phyloP scores from a whole-genome alignment of 2,329 filamentous ascomycete species.

The Penicillium sp. region DNA sequence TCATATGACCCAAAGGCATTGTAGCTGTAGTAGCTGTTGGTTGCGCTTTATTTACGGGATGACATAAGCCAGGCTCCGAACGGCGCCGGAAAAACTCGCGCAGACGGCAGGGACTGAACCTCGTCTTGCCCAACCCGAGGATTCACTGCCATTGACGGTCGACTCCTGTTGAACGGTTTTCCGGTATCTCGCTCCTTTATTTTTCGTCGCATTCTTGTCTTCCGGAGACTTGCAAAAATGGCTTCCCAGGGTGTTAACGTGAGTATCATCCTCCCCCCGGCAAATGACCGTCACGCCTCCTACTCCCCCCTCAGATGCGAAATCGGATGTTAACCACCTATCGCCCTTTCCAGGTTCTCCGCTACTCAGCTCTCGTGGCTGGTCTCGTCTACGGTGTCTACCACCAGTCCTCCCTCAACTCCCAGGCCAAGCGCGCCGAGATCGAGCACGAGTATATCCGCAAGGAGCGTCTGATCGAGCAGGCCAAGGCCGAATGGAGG shows the following conservation, averaged over 20 bases:
- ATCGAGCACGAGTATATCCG: constrained; percentile 83
- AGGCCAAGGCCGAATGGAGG: constrained; percentile 88
- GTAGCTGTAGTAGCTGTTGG: constrained; percentile 17
- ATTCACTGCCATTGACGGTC: constrained; percentile 44
- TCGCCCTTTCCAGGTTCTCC: constrained; percentile 73
- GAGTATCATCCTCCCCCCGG: constrained; percentile 30
- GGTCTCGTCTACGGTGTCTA: constrained; percentile 95
- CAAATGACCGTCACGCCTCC: constrained; percentile 12
- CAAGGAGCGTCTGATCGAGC: constrained; percentile 87
- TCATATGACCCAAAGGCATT: constrained; percentile 9
- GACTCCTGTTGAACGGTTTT: constrained; percentile 38
- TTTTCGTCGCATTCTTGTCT: constrained; percentile 38
- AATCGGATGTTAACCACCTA: constrained; percentile 23
- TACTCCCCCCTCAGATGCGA: constrained; percentile 23
- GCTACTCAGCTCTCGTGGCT: constrained; percentile 90
- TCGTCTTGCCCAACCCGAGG: constrained; percentile 36
- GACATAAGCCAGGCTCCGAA: constrained; percentile 43
- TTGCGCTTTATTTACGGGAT: constrained; percentile 38
- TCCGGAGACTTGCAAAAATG: constrained; percentile 58
- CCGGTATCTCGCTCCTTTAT: constrained; percentile 32
- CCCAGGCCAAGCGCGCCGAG: constrained; percentile 70
- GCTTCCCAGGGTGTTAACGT: constrained; percentile 72
- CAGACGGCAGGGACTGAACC: constrained; percentile 39
- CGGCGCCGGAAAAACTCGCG: constrained; percentile 49
- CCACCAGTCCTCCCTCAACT: constrained; percentile 82